phyloP scores from a whole-genome alignment of 176 grass and related monocot species.

The Eremochloa ophiuroides region DNA sequence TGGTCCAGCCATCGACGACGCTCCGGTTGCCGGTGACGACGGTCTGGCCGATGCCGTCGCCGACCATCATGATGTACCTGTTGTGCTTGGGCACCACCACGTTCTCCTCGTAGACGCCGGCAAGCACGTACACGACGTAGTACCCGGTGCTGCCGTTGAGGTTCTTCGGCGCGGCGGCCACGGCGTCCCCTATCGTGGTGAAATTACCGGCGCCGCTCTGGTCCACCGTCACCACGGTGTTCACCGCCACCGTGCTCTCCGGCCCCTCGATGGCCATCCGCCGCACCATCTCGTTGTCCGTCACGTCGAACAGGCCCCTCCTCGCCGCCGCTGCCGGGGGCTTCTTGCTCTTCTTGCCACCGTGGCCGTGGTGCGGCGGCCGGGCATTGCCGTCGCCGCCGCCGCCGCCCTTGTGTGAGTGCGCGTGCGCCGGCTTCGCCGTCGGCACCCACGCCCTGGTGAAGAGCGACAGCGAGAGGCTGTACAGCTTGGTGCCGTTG shows the following conservation, averaged over 20 bases:
- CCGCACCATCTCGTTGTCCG: constrained; percentile 36
- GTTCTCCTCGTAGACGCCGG: constrained; percentile 84
- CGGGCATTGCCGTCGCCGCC: not conserved
- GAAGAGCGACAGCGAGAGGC: constrained; percentile 80
- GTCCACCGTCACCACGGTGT: constrained; percentile 49
- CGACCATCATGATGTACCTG: constrained; percentile 89
- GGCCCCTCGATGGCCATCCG: constrained; percentile 33
- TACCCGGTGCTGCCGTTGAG: constrained; percentile 66
- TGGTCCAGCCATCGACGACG: constrained; percentile 63
- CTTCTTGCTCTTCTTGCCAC: not conserved
- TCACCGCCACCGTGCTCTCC: constrained; percentile 40
- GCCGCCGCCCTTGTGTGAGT: not conserved
- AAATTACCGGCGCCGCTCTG: constrained; percentile 59
- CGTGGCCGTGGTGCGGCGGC: constrained; percentile 12
- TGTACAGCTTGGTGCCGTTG: constrained; percentile 69
- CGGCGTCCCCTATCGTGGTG: constrained; percentile 49
- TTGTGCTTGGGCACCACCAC: constrained; percentile 58
- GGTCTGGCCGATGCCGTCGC: constrained; percentile 68
- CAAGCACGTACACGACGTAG: constrained; percentile 67
- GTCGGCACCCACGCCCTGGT: constrained; percentile 73
- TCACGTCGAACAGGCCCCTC: constrained; percentile 40
- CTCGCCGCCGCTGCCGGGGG: not conserved
- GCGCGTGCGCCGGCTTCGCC: constrained; percentile 7
- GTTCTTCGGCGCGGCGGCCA: constrained; percentile 56
- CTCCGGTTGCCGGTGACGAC: constrained; percentile 80